These are phyloP conservation scores for Colletotrichum sp. DNA, from an alignment of 2,329 filamentous ascomycete genomes.

Conservation along the genomic window DNA sequence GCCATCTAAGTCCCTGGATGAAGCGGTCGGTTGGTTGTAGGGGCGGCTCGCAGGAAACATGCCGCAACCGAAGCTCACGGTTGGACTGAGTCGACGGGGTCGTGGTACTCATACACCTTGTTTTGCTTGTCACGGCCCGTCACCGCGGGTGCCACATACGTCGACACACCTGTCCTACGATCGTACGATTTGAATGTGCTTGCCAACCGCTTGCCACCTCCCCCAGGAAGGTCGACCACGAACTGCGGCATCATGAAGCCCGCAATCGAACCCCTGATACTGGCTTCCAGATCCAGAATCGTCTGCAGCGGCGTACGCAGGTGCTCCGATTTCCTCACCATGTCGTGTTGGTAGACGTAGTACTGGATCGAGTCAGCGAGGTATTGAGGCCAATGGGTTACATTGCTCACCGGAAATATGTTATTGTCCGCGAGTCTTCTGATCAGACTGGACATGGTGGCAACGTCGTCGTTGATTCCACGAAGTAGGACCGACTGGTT, in stretches of 20 bases:
- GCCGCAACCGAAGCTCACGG: background rate
- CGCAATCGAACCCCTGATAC: slow-evolving; percentile 64
- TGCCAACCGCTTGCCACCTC: slow-evolving; percentile 67
- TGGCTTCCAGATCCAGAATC: slow-evolving; percentile 61
- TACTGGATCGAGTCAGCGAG: slow-evolving; percentile 45
- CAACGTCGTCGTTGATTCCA: slow-evolving; percentile 61
- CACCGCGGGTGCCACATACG: slow-evolving; percentile 60
- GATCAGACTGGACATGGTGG: slow-evolving; percentile 60
- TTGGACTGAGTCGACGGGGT: slow-evolving; percentile 44
- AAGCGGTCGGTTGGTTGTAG: background rate
- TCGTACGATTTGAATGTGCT: slow-evolving; percentile 60
- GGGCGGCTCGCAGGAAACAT: background rate
- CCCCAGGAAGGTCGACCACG: slow-evolving; percentile 67
- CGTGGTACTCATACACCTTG: slow-evolving; percentile 61
- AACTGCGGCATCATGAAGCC: slow-evolving; percentile 69
- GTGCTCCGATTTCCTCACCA: slow-evolving; percentile 66
- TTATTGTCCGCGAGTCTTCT: slow-evolving; percentile 59
- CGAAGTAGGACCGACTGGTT: slow-evolving; percentile 66
- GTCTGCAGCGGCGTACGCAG: slow-evolving; percentile 65
- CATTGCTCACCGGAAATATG: slow-evolving; percentile 54
- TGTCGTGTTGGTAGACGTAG: slow-evolving; percentile 71
- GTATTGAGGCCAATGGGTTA: no score
- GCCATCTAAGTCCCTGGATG: background rate
- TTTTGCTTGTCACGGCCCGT: slow-evolving; percentile 48
- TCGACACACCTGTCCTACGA: slow-evolving; percentile 55